Evolutionary conservation across 129 eudicot genomes (phyloP).

Genomic region (Tanacetum coccineum): DNA sequence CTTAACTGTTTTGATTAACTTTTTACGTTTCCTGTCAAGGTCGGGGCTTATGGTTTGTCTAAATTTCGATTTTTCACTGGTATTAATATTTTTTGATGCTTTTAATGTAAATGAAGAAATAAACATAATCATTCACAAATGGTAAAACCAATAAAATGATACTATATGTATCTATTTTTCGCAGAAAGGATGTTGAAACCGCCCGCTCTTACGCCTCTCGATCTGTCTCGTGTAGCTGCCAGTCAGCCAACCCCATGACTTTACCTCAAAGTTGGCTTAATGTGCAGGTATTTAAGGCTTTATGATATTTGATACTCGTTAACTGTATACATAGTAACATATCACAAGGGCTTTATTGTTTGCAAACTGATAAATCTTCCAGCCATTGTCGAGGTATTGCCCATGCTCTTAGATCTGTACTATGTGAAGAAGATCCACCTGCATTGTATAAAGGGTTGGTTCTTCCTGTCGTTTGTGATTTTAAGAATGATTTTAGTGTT

Average conservation of each 20-base stretch:
- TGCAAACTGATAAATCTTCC: constrained; percentile 79
- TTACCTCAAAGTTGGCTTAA: constrained; percentile 92
- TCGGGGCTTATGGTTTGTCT: too few species aligned
- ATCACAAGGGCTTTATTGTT: constrained; percentile 17
- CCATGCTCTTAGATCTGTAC: constrained; percentile 84
- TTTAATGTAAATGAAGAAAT: too few species aligned
- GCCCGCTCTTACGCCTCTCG: constrained; percentile 91
- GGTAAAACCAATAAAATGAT: constrained; percentile 5
- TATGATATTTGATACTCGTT: background rate
- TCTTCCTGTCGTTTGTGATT: too few species aligned
- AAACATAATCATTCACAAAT: too few species aligned
- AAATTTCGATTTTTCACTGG: too few species aligned
- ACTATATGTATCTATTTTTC: background rate
- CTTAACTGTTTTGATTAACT: too few species aligned
- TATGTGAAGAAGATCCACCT: constrained; percentile 54
- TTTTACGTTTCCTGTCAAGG: too few species aligned
- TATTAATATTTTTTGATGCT: too few species aligned
- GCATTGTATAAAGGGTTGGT: too few species aligned
- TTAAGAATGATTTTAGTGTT: too few species aligned
- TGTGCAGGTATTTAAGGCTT: constrained; percentile 62
- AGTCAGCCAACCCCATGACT: constrained; percentile 99
- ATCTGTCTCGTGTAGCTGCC: constrained; percentile 95
- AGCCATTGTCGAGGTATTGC: constrained; percentile 88
- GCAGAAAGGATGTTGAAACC: constrained; percentile 96
- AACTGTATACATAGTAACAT: background rate